Evolutionary conservation across 2,329 filamentous ascomycete genomes (phyloP).

Genomic region (Talaromyces sp.): DNA sequence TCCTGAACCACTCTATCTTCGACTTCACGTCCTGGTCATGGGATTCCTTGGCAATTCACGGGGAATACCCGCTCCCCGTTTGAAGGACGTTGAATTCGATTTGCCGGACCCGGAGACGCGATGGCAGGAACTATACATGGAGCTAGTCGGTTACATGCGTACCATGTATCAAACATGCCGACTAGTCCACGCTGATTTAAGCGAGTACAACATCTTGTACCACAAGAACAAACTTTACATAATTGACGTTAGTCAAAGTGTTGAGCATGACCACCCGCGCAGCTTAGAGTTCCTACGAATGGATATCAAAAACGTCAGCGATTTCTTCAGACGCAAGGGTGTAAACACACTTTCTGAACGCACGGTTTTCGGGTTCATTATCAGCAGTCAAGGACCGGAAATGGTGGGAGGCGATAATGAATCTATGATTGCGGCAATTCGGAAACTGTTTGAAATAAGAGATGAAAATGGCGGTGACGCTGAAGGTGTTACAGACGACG

Average conservation of each 20-base stretch:
- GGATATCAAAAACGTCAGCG: slow-evolving; percentile 95
- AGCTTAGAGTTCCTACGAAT: slow-evolving; percentile 91
- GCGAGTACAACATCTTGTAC: slow-evolving; percentile 97
- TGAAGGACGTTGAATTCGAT: slow-evolving; percentile 76
- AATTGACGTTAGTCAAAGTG: slow-evolving; percentile 95
- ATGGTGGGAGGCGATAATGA: slow-evolving; percentile 39
- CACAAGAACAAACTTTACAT: slow-evolving; percentile 77
- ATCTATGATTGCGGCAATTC: slow-evolving; percentile 57
- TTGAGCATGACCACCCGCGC: slow-evolving; percentile 92
- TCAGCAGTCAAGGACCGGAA: slow-evolving; percentile 49
- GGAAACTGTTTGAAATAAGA: slow-evolving; percentile 60
- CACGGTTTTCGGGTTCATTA: slow-evolving; percentile 79
- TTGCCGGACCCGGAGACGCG: slow-evolving; percentile 63
- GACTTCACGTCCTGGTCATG: slow-evolving; percentile 95
- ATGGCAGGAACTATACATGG: slow-evolving; percentile 74
- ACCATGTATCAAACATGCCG: slow-evolving; percentile 87
- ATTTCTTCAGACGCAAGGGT: slow-evolving; percentile 84
- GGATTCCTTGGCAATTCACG: slow-evolving; percentile 81
- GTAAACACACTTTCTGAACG: slow-evolving; percentile 77
- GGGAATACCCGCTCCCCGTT: slow-evolving; percentile 79
- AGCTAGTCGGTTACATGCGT: slow-evolving; percentile 83
- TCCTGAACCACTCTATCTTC: slow-evolving; percentile 81
- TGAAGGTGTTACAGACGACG: slow-evolving; percentile 52
- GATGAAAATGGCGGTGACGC: slow-evolving; percentile 48
- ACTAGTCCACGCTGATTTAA: slow-evolving; percentile 91